These are phyloP conservation scores for Blastocystis sp. DNA, from an alignment of 352 stramenopile species.

Conservation along the genomic window DNA sequence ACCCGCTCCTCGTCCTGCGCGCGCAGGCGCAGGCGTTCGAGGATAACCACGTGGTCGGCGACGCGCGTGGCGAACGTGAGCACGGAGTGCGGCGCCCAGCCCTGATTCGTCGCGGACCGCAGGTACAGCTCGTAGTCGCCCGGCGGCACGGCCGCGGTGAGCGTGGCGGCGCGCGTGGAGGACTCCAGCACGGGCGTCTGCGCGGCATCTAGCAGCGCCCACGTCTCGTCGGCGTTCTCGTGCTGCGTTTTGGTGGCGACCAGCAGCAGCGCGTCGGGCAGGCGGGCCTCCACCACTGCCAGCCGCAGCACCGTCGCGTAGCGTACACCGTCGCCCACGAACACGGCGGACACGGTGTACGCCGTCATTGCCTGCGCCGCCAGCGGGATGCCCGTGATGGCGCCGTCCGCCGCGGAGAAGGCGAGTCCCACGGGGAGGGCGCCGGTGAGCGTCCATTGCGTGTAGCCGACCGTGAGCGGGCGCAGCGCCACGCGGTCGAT, in stretches of 20 bases:
- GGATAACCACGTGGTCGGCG: neutral
- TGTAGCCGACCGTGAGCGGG: slow-evolving; percentile 21
- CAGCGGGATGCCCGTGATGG: slow-evolving; percentile 40
- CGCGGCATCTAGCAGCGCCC: neutral
- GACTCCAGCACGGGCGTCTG: neutral
- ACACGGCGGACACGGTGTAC: slow-evolving; percentile 53
- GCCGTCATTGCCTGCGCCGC: neutral
- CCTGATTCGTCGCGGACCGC: neutral
- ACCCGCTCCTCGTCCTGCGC: neutral
- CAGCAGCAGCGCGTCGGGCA: slow-evolving; percentile 21
- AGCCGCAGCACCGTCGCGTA: slow-evolving; percentile 31
- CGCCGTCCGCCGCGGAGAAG: slow-evolving; percentile 28
- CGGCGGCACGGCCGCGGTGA: neutral
- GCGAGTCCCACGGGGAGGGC: slow-evolving; percentile 44
- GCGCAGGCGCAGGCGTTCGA: neutral
- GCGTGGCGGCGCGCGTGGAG: neutral
- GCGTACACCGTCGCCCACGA: neutral
- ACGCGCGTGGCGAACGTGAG: neutral
- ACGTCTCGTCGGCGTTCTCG: neutral
- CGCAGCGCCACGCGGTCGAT: slow-evolving; percentile 6
- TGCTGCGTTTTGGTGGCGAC: neutral
- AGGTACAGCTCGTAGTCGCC: neutral
- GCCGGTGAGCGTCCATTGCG: slow-evolving; percentile 18
- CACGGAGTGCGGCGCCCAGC: neutral
- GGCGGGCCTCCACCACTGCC: neutral